A percentile compares a stretch with the other conserved stretches of the same genome.
These are phyloP conservation scores for Calonectria multiphialidica DNA, from an alignment of 2,329 filamentous ascomycete genomes.

Conservation along the genomic window DNA sequence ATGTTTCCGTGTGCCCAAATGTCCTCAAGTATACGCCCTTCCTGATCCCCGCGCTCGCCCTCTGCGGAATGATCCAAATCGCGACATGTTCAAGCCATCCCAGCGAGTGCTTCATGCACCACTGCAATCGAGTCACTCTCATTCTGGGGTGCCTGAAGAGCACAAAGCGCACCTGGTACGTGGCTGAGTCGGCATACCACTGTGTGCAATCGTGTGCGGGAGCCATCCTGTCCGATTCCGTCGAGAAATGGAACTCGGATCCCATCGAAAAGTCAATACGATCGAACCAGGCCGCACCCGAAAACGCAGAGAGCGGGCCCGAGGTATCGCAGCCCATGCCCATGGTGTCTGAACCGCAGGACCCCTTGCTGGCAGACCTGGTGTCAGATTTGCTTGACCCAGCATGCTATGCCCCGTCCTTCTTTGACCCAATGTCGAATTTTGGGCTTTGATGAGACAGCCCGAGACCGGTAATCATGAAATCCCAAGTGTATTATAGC, in stretches of 20 bases:
- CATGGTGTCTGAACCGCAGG: not conserved
- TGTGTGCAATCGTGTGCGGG: conserved; percentile 31
- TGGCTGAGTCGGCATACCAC: conserved; percentile 35
- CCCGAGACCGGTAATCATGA: too few species aligned
- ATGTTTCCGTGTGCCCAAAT: conserved; percentile 32
- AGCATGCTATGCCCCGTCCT: not conserved
- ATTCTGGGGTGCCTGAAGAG: conserved; percentile 32
- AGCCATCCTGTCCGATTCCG: conserved; percentile 32
- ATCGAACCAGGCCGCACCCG: not conserved
- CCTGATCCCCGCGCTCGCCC: conserved; percentile 28
- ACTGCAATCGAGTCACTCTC: conserved; percentile 35
- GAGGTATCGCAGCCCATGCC: not conserved
- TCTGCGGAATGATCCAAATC: conserved; percentile 37
- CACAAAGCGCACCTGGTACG: conserved; percentile 30
- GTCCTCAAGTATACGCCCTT: conserved; percentile 38
- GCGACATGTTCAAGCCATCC: conserved; percentile 34
- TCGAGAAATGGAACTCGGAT: conserved; percentile 38
- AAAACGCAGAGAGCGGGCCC: not conserved
- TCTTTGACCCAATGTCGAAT: not conserved
- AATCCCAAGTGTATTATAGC: not conserved
- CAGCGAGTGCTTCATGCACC: conserved; percentile 38
- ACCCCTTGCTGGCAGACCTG: not conserved
- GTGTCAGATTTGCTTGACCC: not conserved
- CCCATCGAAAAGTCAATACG: conserved; percentile 16
- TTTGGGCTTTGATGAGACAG: not conserved